Base-by-base conservation (phyloP, 345 rosid genomes). In the Eucalyptus erythrocorys region DNA sequence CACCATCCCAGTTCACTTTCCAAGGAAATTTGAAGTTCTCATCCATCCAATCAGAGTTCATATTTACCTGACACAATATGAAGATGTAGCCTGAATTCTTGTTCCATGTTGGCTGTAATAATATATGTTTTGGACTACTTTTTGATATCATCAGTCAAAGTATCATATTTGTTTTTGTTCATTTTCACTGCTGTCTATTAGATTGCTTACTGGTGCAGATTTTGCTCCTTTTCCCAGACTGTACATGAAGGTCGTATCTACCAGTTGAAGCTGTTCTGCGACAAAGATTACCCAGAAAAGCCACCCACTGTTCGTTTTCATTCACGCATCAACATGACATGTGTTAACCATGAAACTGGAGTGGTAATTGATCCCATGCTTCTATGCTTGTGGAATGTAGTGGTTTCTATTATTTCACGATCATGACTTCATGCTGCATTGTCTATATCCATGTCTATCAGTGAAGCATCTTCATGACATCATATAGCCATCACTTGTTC, bases 171-270 rank as follows among this genome's bases (percentile, higher is more conserved):
- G 82, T 37, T 76, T 71, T 43, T 37, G 45, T 76, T 76, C 82
- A 76, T 50, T 22, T 85, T 85, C 27, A 50, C 87, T n/a, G 34
- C 30, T 85, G 55, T 48, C 64, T 50, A 19, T 59, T 55, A 45
- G 50, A 34, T 68, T 87, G 85, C 55, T 87, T 45, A 71, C 55
- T 68, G 27, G 49, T 24, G 79, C 85, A 19, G 17, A 87, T 87
- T 61, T 61, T 48, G 85, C 61, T 85, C 85, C 66, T 57, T 48
- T 71, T 89, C 19, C 32, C 93, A 97, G 99, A 95, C 98, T 90
- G 99, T 97, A 86, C 99, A 97, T 91, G 99, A 97, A 92, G 99
- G 99, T 86, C 93, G 98, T 87, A 97, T 97, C 90, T 97, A 97
- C 93, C 99, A 96, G 92, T 92, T 97, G 95, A 97, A 97, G 97